Evolutionary conservation across 2,329 filamentous ascomycete genomes (phyloP), one percentile per base, ranked within the genome.

Genomic region (Raffaelea ambrosiae): DNA sequence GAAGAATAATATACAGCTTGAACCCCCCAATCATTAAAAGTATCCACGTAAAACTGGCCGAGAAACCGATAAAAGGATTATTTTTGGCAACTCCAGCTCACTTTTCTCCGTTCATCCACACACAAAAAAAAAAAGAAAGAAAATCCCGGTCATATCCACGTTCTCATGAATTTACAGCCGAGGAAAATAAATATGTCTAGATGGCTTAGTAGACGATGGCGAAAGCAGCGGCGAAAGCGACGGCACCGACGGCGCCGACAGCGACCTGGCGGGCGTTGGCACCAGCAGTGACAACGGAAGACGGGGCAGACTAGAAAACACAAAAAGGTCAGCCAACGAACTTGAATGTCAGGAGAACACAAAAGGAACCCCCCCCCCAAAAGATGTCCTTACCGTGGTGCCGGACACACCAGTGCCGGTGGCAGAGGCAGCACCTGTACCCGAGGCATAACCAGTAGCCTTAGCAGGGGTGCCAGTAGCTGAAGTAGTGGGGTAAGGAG

Each of bases 221-320:
- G 8, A 21, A 50, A 11, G 46, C 52, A 23, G 45, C 52, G 22
- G 52, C 53, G 11, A 53, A 22, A 10, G 50, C 52, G 13, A 46
- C 48, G 18, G 48, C 39, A 9, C 48, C 50, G n/a, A 38, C 46
- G 14, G 54, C 18, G 41, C 52, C 49, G 16, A 44, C 43, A 10
- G 38, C 47, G 10, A 40, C 46, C 11, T 43, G 26, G 44, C 35
- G 50, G 19, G 41, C 35, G 29, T 10, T 45, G 43, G 53, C 50
- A n/a, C 48, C 53, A n/a, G 52, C 50, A 4, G 53, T 55, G 40
- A 54, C 50, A 2, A 48, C 45, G 2, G 45, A 38, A 4, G 47
- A 11, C n/a, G 43, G 29, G 11, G 50, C 36, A 10, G 51, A 43
- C 47, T 50, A n/a, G 29, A 16, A 9, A 8, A 1, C 4, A 4